A percentile compares a stretch with the other conserved stretches of the same genome.
Evolutionary conservation across 177 flowering plant species (phyloP).

Genomic region (Vitis hybrid): DNA sequence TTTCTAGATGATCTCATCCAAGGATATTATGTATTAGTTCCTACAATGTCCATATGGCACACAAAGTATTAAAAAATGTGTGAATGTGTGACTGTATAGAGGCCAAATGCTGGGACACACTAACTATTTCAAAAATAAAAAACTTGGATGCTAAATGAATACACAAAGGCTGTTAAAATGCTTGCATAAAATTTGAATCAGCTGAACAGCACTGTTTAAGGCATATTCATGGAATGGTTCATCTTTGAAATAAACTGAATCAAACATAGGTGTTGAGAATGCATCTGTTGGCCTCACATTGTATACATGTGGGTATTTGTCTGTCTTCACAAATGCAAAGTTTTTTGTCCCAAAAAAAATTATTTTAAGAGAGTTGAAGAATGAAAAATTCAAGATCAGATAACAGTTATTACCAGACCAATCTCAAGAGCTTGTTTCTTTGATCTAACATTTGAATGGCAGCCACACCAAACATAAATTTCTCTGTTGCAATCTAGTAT

Average conservation of each 20-base stretch:
- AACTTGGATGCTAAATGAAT: too few relatives aligned
- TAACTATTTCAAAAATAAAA: neutral
- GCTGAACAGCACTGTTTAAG: neutral
- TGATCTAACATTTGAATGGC: slow-evolving; percentile 44
- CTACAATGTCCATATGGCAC: neutral
- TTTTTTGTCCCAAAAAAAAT: neutral
- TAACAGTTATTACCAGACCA: slow-evolving; percentile 47
- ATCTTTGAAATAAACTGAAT: neutral
- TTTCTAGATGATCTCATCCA: neutral
- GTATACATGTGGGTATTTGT: neutral
- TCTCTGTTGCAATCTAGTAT: slow-evolving; percentile 65
- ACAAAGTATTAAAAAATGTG: neutral
- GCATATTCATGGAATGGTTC: neutral
- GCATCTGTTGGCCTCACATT: neutral
- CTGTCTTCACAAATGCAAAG: neutral
- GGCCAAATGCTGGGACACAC: neutral
- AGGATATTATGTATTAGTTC: slow-evolving; percentile 1
- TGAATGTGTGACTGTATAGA: neutral
- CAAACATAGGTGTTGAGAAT: neutral
- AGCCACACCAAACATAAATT: slow-evolving; percentile 75
- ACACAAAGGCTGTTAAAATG: neutral
- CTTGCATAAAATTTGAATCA: neutral
- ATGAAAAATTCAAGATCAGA: neutral
- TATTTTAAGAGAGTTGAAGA: neutral
- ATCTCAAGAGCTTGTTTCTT: slow-evolving; percentile 48